phyloP scores from a whole-genome alignment of 2,329 filamentous ascomycete genomes.

The Pseudocercospora eumusae region DNA sequence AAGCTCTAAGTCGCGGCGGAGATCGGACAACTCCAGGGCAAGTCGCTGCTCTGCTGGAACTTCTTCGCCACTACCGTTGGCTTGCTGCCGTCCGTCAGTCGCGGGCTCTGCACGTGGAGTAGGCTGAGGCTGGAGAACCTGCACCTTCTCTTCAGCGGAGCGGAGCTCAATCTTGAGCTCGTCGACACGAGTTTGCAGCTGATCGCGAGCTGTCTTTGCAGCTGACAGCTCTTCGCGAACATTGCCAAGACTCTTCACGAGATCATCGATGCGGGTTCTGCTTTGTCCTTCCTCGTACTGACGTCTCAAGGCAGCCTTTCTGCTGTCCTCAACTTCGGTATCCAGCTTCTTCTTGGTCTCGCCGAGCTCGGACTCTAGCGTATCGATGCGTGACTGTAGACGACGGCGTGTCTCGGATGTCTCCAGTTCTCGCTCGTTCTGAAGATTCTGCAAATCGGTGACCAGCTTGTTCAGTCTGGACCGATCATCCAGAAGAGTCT shows the following conservation, averaged over 20 bases:
- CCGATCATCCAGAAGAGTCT: constrained; percentile 79
- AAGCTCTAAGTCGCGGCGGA: constrained; percentile 84
- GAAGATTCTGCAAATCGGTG: constrained; percentile 79
- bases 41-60: constrained; percentile 75
- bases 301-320: constrained; percentile 78
- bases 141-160: constrained; percentile 83
- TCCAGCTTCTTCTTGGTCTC: constrained; percentile 79
- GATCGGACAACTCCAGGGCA: constrained; percentile 76
- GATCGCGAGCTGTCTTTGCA: constrained; percentile 83
- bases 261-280: constrained; percentile 89
- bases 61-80: constrained; percentile 55
- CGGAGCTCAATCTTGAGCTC: constrained; percentile 86
- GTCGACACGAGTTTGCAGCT: constrained; percentile 83
- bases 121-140: constrained; percentile 77
- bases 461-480: constrained; percentile 79
- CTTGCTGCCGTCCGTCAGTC: constrained; percentile 44
- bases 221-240: constrained; percentile 83
- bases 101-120: constrained; percentile 59
- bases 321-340: constrained; percentile 79
- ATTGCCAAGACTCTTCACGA: constrained; percentile 75
- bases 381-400: constrained; percentile 74
- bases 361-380: constrained; percentile 74
- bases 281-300: constrained; percentile 87
- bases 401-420: constrained; percentile 81
- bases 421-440: constrained; percentile 85